These are phyloP conservation scores for Fragilaria crotonensis DNA, from an alignment of 108 stramenopile genomes.

Conservation along the genomic window DNA sequence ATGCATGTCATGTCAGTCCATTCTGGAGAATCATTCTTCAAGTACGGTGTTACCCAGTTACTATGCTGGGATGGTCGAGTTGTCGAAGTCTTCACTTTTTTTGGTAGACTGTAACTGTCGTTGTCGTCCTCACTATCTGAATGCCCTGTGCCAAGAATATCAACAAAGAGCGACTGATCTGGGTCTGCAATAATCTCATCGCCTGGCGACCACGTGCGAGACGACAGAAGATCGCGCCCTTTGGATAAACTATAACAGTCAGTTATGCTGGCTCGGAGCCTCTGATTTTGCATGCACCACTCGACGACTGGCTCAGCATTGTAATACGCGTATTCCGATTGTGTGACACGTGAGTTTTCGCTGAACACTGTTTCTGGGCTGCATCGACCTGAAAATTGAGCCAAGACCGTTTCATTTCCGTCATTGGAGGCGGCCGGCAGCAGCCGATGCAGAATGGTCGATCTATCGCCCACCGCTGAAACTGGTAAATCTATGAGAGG, in stretches of 20 bases:
- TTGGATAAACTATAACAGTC: constrained; percentile 57
- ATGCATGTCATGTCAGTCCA: constrained; percentile 70
- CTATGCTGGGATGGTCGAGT: constrained; percentile 7
- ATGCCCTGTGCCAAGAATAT: not conserved
- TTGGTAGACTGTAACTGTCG: not conserved
- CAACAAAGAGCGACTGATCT: not conserved
- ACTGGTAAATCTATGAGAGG: constrained; percentile 24
- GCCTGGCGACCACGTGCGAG: constrained; percentile 60
- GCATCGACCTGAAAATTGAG: constrained; percentile 8
- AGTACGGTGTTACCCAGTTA: constrained; percentile 63
- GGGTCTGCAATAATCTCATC: constrained; percentile 19
- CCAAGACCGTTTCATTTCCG: not conserved
- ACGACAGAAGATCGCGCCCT: constrained; percentile 61
- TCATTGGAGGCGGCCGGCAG: constrained; percentile 10
- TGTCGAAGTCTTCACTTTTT: not conserved
- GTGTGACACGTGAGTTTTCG: constrained; percentile 9
- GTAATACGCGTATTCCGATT: constrained; percentile 20
- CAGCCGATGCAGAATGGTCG: constrained; percentile 10
- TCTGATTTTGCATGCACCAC: constrained; percentile 69
- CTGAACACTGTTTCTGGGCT: constrained; percentile 29
- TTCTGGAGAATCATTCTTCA: constrained; percentile 65
- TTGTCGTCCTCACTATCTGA: not conserved
- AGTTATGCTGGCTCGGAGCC: constrained; percentile 37
- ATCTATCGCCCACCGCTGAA: constrained; percentile 8
- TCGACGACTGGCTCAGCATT: constrained; percentile 69